Evolutionary conservation across 2,329 filamentous ascomycete genomes (phyloP).

Genomic region (Beauveria asiatica): DNA sequence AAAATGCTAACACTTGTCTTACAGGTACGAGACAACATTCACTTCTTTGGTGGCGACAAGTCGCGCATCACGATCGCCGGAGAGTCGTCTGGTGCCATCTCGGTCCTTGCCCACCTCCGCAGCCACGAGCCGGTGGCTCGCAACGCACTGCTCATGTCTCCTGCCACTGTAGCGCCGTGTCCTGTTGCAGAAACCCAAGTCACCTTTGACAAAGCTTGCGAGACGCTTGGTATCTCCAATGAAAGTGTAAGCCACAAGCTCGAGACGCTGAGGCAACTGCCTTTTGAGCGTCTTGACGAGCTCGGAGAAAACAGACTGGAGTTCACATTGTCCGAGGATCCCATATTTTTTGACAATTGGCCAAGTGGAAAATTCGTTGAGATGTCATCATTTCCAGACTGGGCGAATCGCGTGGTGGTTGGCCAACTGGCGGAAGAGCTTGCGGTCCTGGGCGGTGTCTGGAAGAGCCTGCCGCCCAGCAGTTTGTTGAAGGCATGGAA

Average conservation of each 20-base stretch:
- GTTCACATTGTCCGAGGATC: background rate
- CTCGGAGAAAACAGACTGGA: background rate
- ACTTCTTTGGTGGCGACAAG: slow-evolving; percentile 57
- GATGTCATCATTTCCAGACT: background rate
- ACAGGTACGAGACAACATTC: slow-evolving; percentile 45
- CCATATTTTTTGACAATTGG: background rate
- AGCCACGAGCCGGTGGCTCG: background rate
- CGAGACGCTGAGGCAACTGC: background rate
- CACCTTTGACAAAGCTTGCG: background rate
- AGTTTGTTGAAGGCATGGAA: background rate
- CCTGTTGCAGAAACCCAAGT: background rate
- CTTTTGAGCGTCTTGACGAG: background rate
- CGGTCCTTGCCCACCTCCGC: slow-evolving; percentile 47
- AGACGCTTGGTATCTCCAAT: background rate
- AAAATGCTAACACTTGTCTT: background rate
- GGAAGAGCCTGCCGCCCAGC: background rate
- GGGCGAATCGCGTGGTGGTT: background rate
- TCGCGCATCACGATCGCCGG: slow-evolving; percentile 58
- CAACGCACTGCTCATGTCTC: background rate
- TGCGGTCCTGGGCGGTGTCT: background rate
- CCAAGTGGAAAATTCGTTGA: background rate
- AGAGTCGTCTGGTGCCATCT: slow-evolving; percentile 50
- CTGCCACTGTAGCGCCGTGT: background rate
- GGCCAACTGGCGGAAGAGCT: background rate
- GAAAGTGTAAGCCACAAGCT: background rate